Evolutionary conservation across 169 alveolate species (phyloP), one percentile per base, ranked within the genome.

Genomic region (Pseudocohnilembus persalinus): DNA sequence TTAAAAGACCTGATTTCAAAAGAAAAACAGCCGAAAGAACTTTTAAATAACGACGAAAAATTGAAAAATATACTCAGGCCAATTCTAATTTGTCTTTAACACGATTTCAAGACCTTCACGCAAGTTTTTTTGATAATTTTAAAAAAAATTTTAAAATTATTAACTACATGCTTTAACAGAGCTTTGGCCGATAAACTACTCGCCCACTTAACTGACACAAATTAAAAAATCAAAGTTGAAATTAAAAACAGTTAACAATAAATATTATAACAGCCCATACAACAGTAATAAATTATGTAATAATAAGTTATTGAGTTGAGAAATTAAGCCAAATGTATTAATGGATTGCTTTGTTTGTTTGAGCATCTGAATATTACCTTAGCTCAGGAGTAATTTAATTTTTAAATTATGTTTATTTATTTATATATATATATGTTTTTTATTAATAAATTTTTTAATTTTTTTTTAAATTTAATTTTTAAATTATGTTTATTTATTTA

Each of bases 31-130:
- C 84, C 84, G 0, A 79, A 79, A 49, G 84, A 79, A 64, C 30
- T 79, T 4, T 64, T 79, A 24, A 49, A 34, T 79, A 79, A 79
- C 64, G 84, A 79, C 29, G 84, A 79, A 0, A 79, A 79, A 29
- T 29, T 79, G 31, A 79, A 79, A 29, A 79, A 31, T 63, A 79
- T 79, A 1, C 73, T 79, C 0, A 79, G 64, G 20, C 84, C 84
- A 0, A 75, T 79, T 27, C 84, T 79, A 4, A 79, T 79, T 68
- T 79, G 84, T 29, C 31, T 79, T 0, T 63, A 68, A 0, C 31
- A 35, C 15, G 63, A 79, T 15, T 79, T 79, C 29, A 33, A 35
- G 25, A 49, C 74, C 32, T 79, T 79, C n/a, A 79, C 84, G 6
- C 84, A 74, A 28, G 35, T 76, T 0, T 79, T 79, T 76, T 63